phyloP scores from a whole-genome alignment of 805 yeast species.

The Candida montana region DNA sequence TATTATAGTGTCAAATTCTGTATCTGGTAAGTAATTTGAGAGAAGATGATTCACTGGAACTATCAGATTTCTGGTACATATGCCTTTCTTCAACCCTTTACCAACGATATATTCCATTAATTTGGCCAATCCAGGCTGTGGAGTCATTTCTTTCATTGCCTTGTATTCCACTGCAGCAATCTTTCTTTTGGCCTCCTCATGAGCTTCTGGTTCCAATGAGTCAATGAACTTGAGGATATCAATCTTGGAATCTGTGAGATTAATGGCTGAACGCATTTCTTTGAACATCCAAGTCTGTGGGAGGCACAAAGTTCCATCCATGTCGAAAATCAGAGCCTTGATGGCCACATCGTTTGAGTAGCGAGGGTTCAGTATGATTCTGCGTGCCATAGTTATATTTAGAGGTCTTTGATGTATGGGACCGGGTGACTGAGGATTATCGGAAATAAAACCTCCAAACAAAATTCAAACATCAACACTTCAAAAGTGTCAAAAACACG shows the following conservation, averaged over 20 bases:
- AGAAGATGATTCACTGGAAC: conserved; percentile 51
- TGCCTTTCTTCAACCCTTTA: conserved; percentile 38
- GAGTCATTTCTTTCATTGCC: conserved; percentile 55
- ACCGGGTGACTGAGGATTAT: neutral
- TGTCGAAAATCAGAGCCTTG: conserved; percentile 61
- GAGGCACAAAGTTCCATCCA: conserved; percentile 73
- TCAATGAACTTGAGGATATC: conserved; percentile 53
- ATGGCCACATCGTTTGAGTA: conserved; percentile 27
- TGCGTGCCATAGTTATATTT: conserved; percentile 8
- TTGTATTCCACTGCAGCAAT: conserved; percentile 50
- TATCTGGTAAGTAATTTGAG: conserved; percentile 35
- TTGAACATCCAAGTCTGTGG: conserved; percentile 58
- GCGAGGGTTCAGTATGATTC: conserved; percentile 22
- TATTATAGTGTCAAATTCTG: conserved; percentile 44
- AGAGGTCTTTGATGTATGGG: neutral
- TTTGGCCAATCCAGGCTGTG: conserved; percentile 18
- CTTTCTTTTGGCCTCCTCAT: conserved; percentile 38
- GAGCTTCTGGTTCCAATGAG: conserved; percentile 34
- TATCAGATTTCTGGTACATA: conserved; percentile 57
- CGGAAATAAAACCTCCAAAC: neutral
- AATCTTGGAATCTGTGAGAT: conserved; percentile 35
- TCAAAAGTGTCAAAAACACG: neutral
- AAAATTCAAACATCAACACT: neutral
- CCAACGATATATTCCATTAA: conserved; percentile 12
- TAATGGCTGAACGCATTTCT: conserved; percentile 57